A percentile compares a stretch with the other conserved stretches of the same genome.
Conservation (phyloP, 116 monocot species). For the Phalaenopsis hybrid region DNA sequence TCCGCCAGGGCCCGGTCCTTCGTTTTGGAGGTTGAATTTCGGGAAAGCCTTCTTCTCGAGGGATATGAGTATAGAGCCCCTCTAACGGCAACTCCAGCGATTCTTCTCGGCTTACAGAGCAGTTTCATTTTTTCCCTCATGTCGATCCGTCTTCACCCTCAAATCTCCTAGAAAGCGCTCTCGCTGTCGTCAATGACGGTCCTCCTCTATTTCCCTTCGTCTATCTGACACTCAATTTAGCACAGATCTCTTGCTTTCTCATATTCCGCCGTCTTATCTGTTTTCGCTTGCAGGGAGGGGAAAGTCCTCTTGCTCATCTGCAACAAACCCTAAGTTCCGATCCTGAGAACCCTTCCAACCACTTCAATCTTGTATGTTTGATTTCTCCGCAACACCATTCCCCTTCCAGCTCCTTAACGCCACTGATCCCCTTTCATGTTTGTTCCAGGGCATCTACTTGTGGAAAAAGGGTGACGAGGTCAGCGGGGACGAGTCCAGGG, state of each 20-base stretch:
- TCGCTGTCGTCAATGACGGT: background rate
- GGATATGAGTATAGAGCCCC: too few relatives aligned
- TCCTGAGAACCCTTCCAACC: conserved; percentile 51
- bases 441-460: conserved; percentile 43
- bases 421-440: background rate
- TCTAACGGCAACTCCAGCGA: too few relatives aligned
- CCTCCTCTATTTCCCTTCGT: background rate
- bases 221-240: background rate
- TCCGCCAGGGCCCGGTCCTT: too few relatives aligned
- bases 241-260: background rate
- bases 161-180: background rate
- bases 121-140: too few relatives aligned
- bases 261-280: background rate
- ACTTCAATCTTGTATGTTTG: conserved; percentile 53
- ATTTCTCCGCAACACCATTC: background rate
- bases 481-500: conserved; percentile 33
- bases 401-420: background rate
- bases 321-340: conserved; percentile 57
- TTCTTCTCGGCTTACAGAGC: too few relatives aligned
- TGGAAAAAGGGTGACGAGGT: conserved; percentile 55
- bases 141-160: too few relatives aligned
- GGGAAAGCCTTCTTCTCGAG: too few relatives aligned
- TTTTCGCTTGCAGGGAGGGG: conserved; percentile 10
- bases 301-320: conserved; percentile 13
- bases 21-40: too few relatives aligned